Evolutionary conservation across 345 rosid species (phyloP), one percentile per base, ranked within the genome.

Genomic region (Pistacia atlantica): DNA sequence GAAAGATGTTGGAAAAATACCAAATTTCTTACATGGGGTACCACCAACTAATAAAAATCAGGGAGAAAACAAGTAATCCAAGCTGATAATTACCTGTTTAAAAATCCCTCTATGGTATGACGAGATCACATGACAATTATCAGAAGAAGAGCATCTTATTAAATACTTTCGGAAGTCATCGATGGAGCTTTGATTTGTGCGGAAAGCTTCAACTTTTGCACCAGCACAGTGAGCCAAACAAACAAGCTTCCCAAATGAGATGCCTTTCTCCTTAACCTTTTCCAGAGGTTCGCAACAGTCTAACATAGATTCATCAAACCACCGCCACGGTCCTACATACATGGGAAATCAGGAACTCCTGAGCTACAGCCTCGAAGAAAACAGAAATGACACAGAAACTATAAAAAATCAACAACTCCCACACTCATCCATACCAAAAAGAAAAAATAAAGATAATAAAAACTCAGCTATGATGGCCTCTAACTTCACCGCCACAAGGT

Each of bases 261-360:
- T 91, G 42, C 99, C 99, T 63, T 89, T 84, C 28, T 87, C 89
- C 81, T 91, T 90, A 42, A 95, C 94, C 77, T 83, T 84, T 72
- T 95, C 97, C 71, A 95, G 80, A 33, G 98, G 96, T 84, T 95
- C 97, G 54, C 99, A 95, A 76, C 99, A 95, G 57, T 91, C 97
- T 33, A 95, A 82, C 99, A 95, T 93, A 48, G 97, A 89, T 79
- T 91, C 99, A 80, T 95, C 99, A 79, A 95, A 95, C 99, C 99
- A 95, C 86, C 99, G 90, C 98, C 98, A 95, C 45, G 99, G 98
- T 80, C 99, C 99, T 95, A 76, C 51, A 46, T 74, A 54, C 51
- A 46, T 74, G 54, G n/a, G 77, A 84, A 67, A 82, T 22, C 17
- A 20, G 77, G 42, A 63, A 71, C 55, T 67, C 46, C 68, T 56